A percentile compares a stretch with the other conserved stretches of the same genome.
Conservation (phyloP, 495 filamentous ascomycete species). For the Daldinia vernicosa region DNA sequence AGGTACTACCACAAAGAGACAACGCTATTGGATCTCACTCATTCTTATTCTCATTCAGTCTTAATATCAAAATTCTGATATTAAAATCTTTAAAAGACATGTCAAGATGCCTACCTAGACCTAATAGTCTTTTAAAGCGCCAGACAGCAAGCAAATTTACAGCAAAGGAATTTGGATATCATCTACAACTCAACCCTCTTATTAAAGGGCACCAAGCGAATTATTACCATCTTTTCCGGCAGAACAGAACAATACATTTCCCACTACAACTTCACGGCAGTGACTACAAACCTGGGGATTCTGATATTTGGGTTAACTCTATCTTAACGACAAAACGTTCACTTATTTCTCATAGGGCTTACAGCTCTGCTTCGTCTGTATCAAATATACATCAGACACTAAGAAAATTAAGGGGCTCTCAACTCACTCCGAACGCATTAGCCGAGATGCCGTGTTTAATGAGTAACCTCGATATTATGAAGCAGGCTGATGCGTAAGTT, state of each 20-base stretch:
- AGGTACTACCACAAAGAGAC: no score
- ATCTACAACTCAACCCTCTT: neutral
- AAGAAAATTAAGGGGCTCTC: slow-evolving; percentile 1
- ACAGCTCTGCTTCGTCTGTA: slow-evolving; percentile 23
- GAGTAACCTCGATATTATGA: slow-evolving; percentile 49
- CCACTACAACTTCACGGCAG: neutral
- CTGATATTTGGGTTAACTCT: neutral
- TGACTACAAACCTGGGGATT: neutral
- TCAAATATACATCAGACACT: slow-evolving; percentile 31
- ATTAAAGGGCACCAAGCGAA: slow-evolving; percentile 1
- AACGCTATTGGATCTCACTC: neutral
- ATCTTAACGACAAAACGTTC: neutral
- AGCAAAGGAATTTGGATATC: slow-evolving; percentile 2
- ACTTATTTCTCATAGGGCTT: slow-evolving; percentile 1
- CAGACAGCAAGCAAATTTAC: slow-evolving; percentile 18
- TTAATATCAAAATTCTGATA: no score
- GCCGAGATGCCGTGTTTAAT: slow-evolving; percentile 19
- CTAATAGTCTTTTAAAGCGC: slow-evolving; percentile 1
- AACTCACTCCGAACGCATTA: neutral
- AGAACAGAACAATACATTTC: neutral
- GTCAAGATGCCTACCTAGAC: slow-evolving; percentile 4
- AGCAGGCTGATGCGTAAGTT: slow-evolving; percentile 71
- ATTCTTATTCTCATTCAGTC: no score
- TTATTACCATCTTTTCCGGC: neutral
- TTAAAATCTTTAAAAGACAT: slow-evolving; percentile 8